These are phyloP conservation scores for Calonectria fujianensis DNA, from an alignment of 2,329 filamentous ascomycete genomes.

Conservation along the genomic window DNA sequence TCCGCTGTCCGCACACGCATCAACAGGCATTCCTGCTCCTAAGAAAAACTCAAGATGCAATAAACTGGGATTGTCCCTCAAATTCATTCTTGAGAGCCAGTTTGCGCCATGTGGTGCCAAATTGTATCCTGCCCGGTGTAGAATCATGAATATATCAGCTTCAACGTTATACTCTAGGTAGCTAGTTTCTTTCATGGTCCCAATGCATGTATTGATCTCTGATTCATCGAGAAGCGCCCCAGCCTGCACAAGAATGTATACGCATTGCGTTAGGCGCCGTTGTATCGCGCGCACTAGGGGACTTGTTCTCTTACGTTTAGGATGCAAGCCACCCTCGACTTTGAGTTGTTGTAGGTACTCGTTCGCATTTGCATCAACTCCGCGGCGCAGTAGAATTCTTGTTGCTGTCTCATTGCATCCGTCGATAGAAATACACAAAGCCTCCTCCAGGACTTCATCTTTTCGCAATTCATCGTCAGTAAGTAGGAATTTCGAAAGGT, in stretches of 20 bases:
- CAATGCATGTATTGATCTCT: background rate
- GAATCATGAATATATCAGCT: background rate
- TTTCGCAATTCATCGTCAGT: background rate
- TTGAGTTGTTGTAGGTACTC: background rate
- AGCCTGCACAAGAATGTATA: background rate
- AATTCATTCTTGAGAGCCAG: rapidly evolving
- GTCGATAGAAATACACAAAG: background rate
- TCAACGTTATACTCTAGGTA: background rate
- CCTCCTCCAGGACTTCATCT: background rate
- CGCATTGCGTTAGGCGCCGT: rapidly evolving
- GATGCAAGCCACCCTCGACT: background rate
- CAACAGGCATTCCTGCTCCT: background rate
- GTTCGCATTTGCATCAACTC: background rate
- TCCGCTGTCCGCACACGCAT: background rate
- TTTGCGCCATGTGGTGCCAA: background rate
- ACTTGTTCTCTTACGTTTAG: background rate
- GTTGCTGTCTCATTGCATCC: background rate
- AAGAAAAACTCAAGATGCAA: background rate
- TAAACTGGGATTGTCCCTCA: background rate
- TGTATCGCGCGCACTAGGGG: background rate
- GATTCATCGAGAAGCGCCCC: background rate
- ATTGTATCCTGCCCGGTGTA: background rate
- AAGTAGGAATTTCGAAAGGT: background rate
- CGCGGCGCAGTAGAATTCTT: background rate
- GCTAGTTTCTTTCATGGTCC: too few relatives aligned